Percentiles rank a stretch among this genome's conserved stretches.
phyloP scores from a whole-genome alignment of 202 grass and related monocot genomes.

The Bolboschoenoplectus hybrid region DNA sequence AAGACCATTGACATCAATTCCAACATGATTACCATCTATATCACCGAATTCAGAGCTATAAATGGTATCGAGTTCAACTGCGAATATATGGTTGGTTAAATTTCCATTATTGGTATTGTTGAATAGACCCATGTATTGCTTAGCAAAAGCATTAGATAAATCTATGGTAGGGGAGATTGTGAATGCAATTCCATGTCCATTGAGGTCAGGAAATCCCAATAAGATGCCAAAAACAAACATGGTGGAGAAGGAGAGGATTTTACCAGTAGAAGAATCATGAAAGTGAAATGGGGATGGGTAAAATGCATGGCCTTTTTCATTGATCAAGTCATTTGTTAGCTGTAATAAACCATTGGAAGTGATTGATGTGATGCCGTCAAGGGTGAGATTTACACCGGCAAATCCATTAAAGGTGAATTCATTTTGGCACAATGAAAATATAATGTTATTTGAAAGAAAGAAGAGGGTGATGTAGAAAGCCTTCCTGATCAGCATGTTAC shows the following conservation, averaged over 20 bases:
- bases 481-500: conserved; percentile 3
- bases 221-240: conserved; percentile 54
- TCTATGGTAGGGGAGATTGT: conserved; percentile 42
- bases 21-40: conserved; percentile 43
- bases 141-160: conserved; percentile 33
- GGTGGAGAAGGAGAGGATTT: conserved; percentile 55
- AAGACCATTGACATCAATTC: conserved; percentile 28
- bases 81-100: conserved; percentile 47
- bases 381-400: conserved; percentile 35
- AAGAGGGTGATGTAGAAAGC: conserved; percentile 19
- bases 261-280: neutral
- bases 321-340: conserved; percentile 37
- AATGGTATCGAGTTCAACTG: conserved; percentile 50
- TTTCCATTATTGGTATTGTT: conserved; percentile 42
- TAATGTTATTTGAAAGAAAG: conserved; percentile 25
- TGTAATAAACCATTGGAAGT: conserved; percentile 34
- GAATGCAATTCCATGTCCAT: conserved; percentile 51
- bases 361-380: conserved; percentile 42
- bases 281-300: conserved; percentile 31
- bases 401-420: conserved; percentile 51
- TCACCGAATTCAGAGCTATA: conserved; percentile 42
- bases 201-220: conserved; percentile 27
- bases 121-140: conserved; percentile 44
- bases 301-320: conserved; percentile 26
- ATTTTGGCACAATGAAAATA: neutral